These are phyloP conservation scores for Lepidium didymum DNA, from an alignment of 345 rosid genomes.

Conservation along the genomic window DNA sequence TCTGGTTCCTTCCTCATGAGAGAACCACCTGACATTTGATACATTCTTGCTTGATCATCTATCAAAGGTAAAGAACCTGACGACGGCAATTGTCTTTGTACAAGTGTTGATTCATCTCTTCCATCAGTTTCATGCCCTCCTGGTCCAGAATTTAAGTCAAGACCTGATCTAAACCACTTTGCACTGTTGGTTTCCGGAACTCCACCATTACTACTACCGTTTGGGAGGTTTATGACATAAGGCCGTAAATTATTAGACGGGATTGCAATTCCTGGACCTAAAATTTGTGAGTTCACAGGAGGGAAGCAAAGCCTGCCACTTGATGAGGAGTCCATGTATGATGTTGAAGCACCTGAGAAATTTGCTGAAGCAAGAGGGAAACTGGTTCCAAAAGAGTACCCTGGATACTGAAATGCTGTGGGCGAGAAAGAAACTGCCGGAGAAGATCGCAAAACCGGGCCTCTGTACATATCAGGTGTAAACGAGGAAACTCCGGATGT, in stretches of 20 bases:
- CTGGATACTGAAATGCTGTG: constrained; percentile 58
- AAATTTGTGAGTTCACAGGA: constrained; percentile 47
- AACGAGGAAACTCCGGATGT: constrained; percentile 43
- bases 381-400: constrained; percentile 46
- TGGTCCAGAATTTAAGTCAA: constrained; percentile 88
- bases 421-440: constrained; percentile 63
- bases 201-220: constrained; percentile 33
- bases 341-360: constrained; percentile 55
- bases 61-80: constrained; percentile 42
- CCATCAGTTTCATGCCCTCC: constrained; percentile 55
- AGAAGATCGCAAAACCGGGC: constrained; percentile 61
- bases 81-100: constrained; percentile 44
- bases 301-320: constrained; percentile 62
- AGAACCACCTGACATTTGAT: constrained; percentile 51
- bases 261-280: constrained; percentile 46
- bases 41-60: constrained; percentile 73
- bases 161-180: constrained; percentile 64
- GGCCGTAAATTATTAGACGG: constrained; percentile 55
- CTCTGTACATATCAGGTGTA: constrained; percentile 51
- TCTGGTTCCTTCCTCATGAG: constrained; percentile 87
- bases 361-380: constrained; percentile 55
- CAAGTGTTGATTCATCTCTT: constrained; percentile 54
- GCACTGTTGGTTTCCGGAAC: constrained; percentile 34
- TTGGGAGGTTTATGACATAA: constrained; percentile 51
- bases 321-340: constrained; percentile 58